Base-by-base conservation (phyloP, 129 eudicot species). In the Centella asiatica region DNA sequence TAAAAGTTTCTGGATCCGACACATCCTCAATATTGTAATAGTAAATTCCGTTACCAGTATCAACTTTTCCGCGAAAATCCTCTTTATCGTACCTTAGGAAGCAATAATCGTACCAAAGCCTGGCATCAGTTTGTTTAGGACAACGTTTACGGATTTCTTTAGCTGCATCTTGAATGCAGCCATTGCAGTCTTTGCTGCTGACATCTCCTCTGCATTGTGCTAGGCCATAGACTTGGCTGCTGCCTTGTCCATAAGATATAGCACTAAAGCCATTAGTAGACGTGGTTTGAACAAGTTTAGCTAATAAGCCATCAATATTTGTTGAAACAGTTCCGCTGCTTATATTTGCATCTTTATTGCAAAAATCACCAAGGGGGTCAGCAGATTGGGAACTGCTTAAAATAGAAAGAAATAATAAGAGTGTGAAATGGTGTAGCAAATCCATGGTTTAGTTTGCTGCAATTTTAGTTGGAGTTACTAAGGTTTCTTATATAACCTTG, bases 191-290 rank as follows among this genome's bases (percentile, higher is more conserved):
- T 29, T 71, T 19, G 26, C 55, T 53, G 71, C 81, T 74, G 39
- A 90, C 85, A 55, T 90, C 97, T 14, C 81, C 87, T 34, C 97
- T 73, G 86, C 97, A 90, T 77, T 90, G 95, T 27, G 95, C 89
- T 2, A 90, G 70, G 55, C 95, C 97, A 47, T 76, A 86, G 53
- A 90, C 76, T 44, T 55, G 63, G 78, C 68, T 19, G 12, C 13
- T n/a, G 8, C 34, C 69, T 18, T 46, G 20, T 44, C 95, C 95
- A 44, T 66, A 71, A 9, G 95, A 78, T 79, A 78, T 63, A 1
- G 77, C 56, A n/a, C 44, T 58, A 56, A 73, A 89, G 65, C 85
- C 92, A 10, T 73, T 47, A 42, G 56, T 60, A 69, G 72, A 42
- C 3, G 81, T 74, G 64, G 65, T 33, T 36, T 77, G 69, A 68